Evolutionary conservation across 352 stramenopile genomes (phyloP).

Genomic region (Thalassiosira pacifica): DNA sequence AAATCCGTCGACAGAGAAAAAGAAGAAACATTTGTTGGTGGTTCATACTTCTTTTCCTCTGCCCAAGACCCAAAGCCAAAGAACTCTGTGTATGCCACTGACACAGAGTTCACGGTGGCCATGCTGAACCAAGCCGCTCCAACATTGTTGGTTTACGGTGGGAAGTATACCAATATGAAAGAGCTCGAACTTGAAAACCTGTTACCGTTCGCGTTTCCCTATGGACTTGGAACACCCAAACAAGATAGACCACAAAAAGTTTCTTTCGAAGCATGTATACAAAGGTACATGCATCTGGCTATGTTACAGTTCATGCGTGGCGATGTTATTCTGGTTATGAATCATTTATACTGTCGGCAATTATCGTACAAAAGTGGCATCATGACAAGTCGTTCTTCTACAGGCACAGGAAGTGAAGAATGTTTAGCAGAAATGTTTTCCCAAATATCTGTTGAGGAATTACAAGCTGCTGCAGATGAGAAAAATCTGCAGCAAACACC

Average conservation of each 20-base stretch:
- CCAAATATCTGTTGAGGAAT: too few species aligned
- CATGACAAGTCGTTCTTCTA: too few species aligned
- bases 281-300: slow-evolving; percentile 15
- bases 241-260: not conserved
- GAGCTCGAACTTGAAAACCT: slow-evolving; percentile 28
- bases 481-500: too few species aligned
- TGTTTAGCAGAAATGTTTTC: too few species aligned
- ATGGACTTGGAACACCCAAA: slow-evolving; percentile 16
- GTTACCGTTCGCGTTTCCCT: slow-evolving; percentile 35
- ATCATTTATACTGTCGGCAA: slow-evolving; percentile 5
- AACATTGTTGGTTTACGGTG: slow-evolving; percentile 24
- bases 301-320: slow-evolving; percentile 33
- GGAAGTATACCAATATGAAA: slow-evolving; percentile 5
- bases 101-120: not conserved
- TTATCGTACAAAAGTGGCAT: slow-evolving; percentile 11
- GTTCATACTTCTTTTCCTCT: not conserved
- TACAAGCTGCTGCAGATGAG: too few species aligned
- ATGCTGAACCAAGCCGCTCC: slow-evolving; percentile 24
- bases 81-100: not conserved
- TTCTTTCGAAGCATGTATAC: slow-evolving; percentile 3
- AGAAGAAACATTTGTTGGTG: not conserved
- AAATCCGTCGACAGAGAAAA: not conserved
- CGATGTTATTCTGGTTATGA: slow-evolving; percentile 28
- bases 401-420: too few species aligned
- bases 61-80: not conserved